Evolutionary conservation across 116 monocot species (phyloP).

Genomic region (Trichopus zeylanicus): DNA sequence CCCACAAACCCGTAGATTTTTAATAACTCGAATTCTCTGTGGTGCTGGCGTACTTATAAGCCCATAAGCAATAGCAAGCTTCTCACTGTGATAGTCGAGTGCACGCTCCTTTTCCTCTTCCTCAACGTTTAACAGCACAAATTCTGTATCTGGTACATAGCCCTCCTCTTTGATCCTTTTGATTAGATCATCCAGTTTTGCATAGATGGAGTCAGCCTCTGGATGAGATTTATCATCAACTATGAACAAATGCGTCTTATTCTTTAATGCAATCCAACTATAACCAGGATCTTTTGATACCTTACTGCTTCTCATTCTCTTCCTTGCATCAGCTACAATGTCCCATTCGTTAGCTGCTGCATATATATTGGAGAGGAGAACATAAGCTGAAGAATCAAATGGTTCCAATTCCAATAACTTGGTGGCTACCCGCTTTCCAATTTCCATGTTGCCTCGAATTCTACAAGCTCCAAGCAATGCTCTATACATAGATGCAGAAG

Average conservation of each 20-base stretch:
- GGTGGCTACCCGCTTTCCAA: conserved; percentile 35
- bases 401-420: conserved; percentile 45
- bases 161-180: conserved; percentile 34
- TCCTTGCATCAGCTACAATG: conserved; percentile 30
- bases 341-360: conserved; percentile 47
- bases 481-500: conserved; percentile 40
- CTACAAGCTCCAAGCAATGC: conserved; percentile 71
- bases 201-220: conserved; percentile 19
- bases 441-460: conserved; percentile 32
- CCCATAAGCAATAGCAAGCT: conserved; percentile 41
- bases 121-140: conserved; percentile 34
- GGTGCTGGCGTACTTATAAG: conserved; percentile 22
- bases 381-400: conserved; percentile 59
- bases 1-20: conserved; percentile 38
- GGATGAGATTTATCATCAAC: conserved; percentile 38
- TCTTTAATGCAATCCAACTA: conserved; percentile 21
- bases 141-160: conserved; percentile 37
- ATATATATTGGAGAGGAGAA: conserved; percentile 72
- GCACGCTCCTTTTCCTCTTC: conserved; percentile 36
- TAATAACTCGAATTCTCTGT: conserved; percentile 26
- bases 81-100: conserved; percentile 35
- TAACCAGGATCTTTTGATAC: conserved; percentile 70
- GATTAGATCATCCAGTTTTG: conserved; percentile 29
- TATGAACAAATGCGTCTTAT: conserved; percentile 33
- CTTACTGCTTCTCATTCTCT: conserved; percentile 45